Conservation (phyloP, 2,329 filamentous ascomycete genomes). For the Aspergillus ochraceoroseus region DNA sequence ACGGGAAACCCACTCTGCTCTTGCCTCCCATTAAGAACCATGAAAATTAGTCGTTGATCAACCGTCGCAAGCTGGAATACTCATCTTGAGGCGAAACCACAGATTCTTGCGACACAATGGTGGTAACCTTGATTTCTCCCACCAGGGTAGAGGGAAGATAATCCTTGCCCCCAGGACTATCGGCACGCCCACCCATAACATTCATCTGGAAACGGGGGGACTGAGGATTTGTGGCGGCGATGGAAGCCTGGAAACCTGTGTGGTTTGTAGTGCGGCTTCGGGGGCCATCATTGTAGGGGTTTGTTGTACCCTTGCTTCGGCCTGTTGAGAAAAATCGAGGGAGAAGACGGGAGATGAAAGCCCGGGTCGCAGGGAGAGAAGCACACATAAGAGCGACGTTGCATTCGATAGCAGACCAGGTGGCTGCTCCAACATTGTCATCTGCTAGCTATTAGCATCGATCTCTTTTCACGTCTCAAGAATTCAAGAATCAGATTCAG, state of each 20-base stretch:
- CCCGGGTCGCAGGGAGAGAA: constrained; percentile 34
- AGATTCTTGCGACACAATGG: constrained; percentile 24
- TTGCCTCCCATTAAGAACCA: not conserved
- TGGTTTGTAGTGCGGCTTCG: constrained; percentile 17
- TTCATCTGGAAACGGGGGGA: constrained; percentile 3
- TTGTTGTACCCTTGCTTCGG: constrained; percentile 21
- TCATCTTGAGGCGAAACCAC: constrained; percentile 16
- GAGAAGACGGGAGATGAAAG: constrained; percentile 26
- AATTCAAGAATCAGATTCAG: too few relatives aligned
- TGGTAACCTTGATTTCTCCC: constrained; percentile 31
- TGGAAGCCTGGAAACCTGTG: constrained; percentile 23
- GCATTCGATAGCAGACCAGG: constrained; percentile 43
- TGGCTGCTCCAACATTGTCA: constrained; percentile 38
- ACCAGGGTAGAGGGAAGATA: not conserved
- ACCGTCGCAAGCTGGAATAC: constrained; percentile 22
- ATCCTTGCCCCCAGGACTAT: not conserved
- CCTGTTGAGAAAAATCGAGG: constrained; percentile 29
- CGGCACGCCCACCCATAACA: not conserved
- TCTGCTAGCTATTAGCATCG: constrained; percentile 17
- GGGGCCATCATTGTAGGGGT: constrained; percentile 15
- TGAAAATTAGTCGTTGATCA: constrained; percentile 19
- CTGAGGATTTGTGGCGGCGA: constrained; percentile 15
- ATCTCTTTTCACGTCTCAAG: not conserved
- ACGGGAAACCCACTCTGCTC: not conserved
- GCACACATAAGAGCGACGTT: constrained; percentile 43